Conservation (phyloP, 2,329 filamentous ascomycete genomes). For the Clonostachys rosea region DNA sequence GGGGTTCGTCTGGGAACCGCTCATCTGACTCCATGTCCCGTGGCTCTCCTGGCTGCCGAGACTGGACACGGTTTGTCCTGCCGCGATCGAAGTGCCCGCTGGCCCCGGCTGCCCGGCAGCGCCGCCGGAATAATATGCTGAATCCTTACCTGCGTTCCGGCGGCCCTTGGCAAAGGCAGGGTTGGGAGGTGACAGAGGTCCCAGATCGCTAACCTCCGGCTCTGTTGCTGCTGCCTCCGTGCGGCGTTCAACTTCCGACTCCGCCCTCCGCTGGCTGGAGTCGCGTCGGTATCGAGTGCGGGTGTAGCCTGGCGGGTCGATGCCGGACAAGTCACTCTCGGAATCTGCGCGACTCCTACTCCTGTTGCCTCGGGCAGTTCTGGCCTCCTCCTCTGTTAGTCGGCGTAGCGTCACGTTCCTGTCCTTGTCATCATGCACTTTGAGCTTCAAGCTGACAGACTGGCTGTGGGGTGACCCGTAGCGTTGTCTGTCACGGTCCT, state of each 20-base stretch:
- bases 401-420: conserved; percentile 57
- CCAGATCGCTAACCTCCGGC: not conserved
- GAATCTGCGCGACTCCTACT: conserved; percentile 42
- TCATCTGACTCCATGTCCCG: conserved; percentile 50
- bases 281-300: conserved; percentile 50
- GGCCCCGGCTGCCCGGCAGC: conserved; percentile 26
- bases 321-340: conserved; percentile 50
- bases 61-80: conserved; percentile 38
- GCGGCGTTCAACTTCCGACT: conserved; percentile 38
- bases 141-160: conserved; percentile 52
- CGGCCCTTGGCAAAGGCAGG: conserved; percentile 49
- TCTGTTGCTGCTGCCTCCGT: conserved; percentile 24
- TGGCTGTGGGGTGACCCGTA: conserved; percentile 36
- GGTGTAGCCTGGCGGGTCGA: conserved; percentile 42
- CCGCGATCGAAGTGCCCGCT: conserved; percentile 31
- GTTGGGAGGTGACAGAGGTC: conserved; percentile 35
- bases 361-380: conserved; percentile 30
- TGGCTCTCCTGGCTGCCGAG: conserved; percentile 40
- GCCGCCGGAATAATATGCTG: conserved; percentile 54
- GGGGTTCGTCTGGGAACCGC: conserved; percentile 5
- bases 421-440: conserved; percentile 55
- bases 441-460: conserved; percentile 53
- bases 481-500: conserved; percentile 33
- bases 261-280: conserved; percentile 39
- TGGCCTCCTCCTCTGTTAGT: conserved; percentile 56